Conservation (phyloP, 2,329 filamentous ascomycete genomes). For the Graphilbum fragrans region DNA sequence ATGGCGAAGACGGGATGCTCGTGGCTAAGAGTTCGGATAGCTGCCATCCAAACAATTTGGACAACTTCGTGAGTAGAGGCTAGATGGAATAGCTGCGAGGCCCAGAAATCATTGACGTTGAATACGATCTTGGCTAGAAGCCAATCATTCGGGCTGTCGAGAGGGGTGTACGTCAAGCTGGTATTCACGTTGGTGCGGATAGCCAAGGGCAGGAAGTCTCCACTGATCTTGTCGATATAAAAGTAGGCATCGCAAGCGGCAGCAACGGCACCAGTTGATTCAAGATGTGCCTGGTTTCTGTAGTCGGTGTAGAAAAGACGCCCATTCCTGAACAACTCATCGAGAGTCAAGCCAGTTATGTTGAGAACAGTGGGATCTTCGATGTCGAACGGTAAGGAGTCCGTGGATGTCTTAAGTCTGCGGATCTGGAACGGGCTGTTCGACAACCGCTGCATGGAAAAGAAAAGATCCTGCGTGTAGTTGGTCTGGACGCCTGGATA, state of each 20-base stretch:
- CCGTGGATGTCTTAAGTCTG: slow-evolving; percentile 17
- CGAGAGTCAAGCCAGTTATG: slow-evolving; percentile 20
- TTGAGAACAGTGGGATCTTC: slow-evolving; percentile 14
- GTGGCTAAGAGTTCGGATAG: slow-evolving; percentile 30
- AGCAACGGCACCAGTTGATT: slow-evolving; percentile 18
- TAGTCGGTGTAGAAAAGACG: slow-evolving; percentile 32
- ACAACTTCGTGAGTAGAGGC: slow-evolving; percentile 28
- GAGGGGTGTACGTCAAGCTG: slow-evolving; percentile 32
- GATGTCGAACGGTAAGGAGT: slow-evolving; percentile 24
- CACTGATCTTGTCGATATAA: slow-evolving; percentile 25
- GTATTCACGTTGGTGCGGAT: slow-evolving; percentile 31
- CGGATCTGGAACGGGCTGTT: slow-evolving; percentile 25
- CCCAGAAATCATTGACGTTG: slow-evolving; percentile 34
- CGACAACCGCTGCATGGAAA: slow-evolving; percentile 34
- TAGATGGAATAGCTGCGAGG: slow-evolving; percentile 29
- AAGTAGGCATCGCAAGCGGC: slow-evolving; percentile 34
- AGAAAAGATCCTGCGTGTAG: slow-evolving; percentile 31
- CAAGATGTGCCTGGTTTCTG: slow-evolving; percentile 19
- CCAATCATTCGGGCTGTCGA: slow-evolving; percentile 32
- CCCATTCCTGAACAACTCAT: slow-evolving; percentile 19
- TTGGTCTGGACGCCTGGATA: slow-evolving; percentile 26
- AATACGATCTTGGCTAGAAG: slow-evolving; percentile 36
- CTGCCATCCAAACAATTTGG: slow-evolving; percentile 31
- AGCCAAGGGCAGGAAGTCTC: slow-evolving; percentile 33
- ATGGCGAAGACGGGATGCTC: slow-evolving; percentile 30